phyloP scores from a whole-genome alignment of 1,284 basidiomycete genomes.

The Ceratobasidium sp. region DNA sequence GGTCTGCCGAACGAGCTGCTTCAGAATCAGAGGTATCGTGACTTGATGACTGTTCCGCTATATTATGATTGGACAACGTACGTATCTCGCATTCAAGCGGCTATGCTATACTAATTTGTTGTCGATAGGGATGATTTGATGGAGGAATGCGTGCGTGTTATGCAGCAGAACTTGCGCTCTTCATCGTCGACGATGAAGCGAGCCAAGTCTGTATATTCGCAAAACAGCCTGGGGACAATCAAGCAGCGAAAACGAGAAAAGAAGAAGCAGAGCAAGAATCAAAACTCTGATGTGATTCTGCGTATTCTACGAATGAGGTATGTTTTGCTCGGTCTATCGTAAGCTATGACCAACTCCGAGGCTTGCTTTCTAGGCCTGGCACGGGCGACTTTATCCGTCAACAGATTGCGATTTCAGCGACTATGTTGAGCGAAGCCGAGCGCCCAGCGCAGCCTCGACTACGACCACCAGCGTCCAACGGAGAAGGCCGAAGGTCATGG shows the following conservation, averaged over 20 bases:
- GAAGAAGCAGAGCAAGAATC: conserved; percentile 72
- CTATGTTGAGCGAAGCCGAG: conserved; percentile 28
- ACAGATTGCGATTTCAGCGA: conserved; percentile 31
- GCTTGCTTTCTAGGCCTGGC: conserved; percentile 1
- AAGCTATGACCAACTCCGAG: not conserved
- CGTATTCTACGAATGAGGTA: conserved; percentile 93
- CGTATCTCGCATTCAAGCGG: conserved; percentile 51
- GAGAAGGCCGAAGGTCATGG: conserved; percentile 30
- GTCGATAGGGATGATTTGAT: conserved; percentile 80
- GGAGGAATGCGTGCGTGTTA: conserved; percentile 96
- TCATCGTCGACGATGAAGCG: conserved; percentile 80
- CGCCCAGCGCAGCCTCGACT: conserved; percentile 20
- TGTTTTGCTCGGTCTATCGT: conserved; percentile 49
- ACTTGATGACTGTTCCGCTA: conserved; percentile 86
- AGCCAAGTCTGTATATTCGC: conserved; percentile 88
- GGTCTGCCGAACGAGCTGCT: conserved; percentile 87
- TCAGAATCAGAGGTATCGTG: conserved; percentile 97
- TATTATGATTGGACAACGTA: conserved; percentile 95
- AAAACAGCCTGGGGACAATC: conserved; percentile 95
- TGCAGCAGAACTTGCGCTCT: conserved; percentile 77
- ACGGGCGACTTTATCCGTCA: conserved; percentile 39
- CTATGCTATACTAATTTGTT: conserved; percentile 42
- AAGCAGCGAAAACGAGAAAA: conserved; percentile 94
- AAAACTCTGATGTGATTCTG: conserved; percentile 87
- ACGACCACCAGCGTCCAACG: conserved; percentile 33